Evolutionary conservation across 805 yeast genomes (phyloP).

Genomic region (Nakazawaea sp.): DNA sequence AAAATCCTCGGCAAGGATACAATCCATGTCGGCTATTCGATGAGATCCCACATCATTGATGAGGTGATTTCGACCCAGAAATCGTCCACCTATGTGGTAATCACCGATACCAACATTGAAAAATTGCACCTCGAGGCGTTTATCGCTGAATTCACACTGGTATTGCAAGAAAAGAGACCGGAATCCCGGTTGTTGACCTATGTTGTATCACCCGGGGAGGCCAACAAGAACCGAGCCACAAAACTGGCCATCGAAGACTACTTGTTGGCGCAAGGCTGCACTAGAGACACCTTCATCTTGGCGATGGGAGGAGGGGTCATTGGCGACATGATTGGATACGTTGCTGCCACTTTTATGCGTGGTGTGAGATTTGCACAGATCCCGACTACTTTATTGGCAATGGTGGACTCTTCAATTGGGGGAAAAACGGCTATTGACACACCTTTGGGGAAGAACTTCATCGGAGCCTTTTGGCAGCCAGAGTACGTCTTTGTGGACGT

Average conservation of each 20-base stretch:
- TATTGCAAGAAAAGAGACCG: constrained; percentile 32
- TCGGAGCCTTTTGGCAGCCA: constrained; percentile 99
- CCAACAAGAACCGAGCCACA: constrained; percentile 79
- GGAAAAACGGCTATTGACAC: constrained; percentile 99
- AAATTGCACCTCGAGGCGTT: constrained; percentile 53
- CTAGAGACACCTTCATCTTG: constrained; percentile 88
- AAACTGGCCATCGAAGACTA: constrained; percentile 93
- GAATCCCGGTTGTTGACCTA: constrained; percentile 64
- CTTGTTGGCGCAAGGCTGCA: constrained; percentile 75
- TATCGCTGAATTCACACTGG: constrained; percentile 31
- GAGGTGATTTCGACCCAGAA: constrained; percentile 55
- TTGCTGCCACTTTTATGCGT: constrained; percentile 99
- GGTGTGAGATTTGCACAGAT: constrained; percentile 92
- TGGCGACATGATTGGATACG: constrained; percentile 98
- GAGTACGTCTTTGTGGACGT: constrained; percentile 81
- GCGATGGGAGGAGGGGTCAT: constrained; percentile 99
- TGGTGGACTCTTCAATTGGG: constrained; percentile 98
- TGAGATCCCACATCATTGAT: constrained; percentile 64
- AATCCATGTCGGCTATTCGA: constrained; percentile 86
- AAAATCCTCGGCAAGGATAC: constrained; percentile 74
- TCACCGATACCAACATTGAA: constrained; percentile 79
- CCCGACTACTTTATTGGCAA: constrained; percentile 88
- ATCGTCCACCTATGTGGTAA: constrained; percentile 87
- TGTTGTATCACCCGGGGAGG: constrained; percentile 87
- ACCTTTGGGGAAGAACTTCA: constrained; percentile 88